Base-by-base conservation (phyloP, 108 stramenopile genomes). In the Skeletonema potamos region DNA sequence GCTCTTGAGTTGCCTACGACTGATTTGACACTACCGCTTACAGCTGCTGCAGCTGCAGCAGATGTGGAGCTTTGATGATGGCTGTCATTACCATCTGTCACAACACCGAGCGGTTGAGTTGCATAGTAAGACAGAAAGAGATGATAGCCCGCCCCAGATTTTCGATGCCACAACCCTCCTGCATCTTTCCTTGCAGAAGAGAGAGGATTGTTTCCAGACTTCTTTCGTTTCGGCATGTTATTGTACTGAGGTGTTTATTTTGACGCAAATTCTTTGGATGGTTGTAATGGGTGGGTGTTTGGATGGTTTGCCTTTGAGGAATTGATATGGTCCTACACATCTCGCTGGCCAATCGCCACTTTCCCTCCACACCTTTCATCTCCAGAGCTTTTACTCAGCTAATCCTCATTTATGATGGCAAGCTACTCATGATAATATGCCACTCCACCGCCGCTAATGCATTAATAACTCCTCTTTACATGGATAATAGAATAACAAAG, bases 91-190 rank as follows among this genome's bases (percentile, higher is more conserved):
- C 24, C 64, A 20, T 27, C 46, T 11, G 70, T 57, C 12, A 87
- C 81, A 29, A 82, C 79, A 1, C 89, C 87, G 6, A 20, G 0
- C 4, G 89, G 87, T 65, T 90, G 92, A 36, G 48, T 30, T 17
- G 60, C 73, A 69, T 93, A 93, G 64, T 90, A 91, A 13, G 76
- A 54, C 8, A 91, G 55, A 67, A 93, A 93, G 4, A 90, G 48
- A 33, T 59, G 29, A 63, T 72, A 89, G 22, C 88, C 91, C 3
- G 78, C 84, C 26, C 87, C 88, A 8, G 87, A 85, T 72, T 86
- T 82, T 26, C 84, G 77, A 79, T 82, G 76, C 91, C 91, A 92
- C 15, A 92, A 54, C n/a, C 70, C 29, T 12, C 72, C 62, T 5
- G 34, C 57, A 65, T 58, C 74, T 60, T 74, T 66, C 56, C 74